Base-by-base conservation (phyloP, 2,329 filamentous ascomycete species). In the Beauveria pseudobassiana region DNA sequence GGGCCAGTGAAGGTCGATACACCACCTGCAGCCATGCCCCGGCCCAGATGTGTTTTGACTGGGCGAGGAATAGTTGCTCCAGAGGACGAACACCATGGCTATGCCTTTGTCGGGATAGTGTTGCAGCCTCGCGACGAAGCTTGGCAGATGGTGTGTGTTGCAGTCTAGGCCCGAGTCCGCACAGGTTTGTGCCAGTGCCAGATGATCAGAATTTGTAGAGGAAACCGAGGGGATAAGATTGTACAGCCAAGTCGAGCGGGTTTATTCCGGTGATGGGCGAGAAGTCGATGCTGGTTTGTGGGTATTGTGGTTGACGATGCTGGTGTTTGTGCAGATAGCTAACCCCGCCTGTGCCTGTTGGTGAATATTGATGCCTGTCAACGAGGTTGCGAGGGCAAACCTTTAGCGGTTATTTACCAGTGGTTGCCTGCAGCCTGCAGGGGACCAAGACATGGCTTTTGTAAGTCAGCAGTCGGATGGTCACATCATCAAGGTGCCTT, bases 21-120 rank as follows among this genome's bases (percentile, higher is more conserved):
- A 54, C 50, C 7, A 28, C 24, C 22, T 43, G 49, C 50, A 61
- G 48, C n/a, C 20, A 46, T 40, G 1, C 38, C 38, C 57, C 38
- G 20, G 34, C 38, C 14, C 26, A 20, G 28, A 5, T n/a, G 28
- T 46, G 42, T 18, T 40, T 14, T 54, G 57, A 52, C 38, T 45
- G 46, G 56, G n/a, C 9, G 34, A 38, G 46, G 26, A 5, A 28
- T 45, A 49, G 38, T 38, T n/a, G 12, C n/a, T 34, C 16, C 26
- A 45, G 10, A 45, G 24, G 22, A 55, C 43, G 34, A 22, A 42
- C 28, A 34, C 50, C 42, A 48, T 34, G 49, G 16, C 42, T 48
- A 55, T 34, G 38, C 59, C 59, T 22, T n/a, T 22, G 28, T 55
- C 30, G 59, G 43, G 43, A 55, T 61, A 48, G 59, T 40, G 40